Evolutionary conservation across 2,329 filamentous ascomycete species (phyloP).

Genomic region (Verticillium zaregamsianum): DNA sequence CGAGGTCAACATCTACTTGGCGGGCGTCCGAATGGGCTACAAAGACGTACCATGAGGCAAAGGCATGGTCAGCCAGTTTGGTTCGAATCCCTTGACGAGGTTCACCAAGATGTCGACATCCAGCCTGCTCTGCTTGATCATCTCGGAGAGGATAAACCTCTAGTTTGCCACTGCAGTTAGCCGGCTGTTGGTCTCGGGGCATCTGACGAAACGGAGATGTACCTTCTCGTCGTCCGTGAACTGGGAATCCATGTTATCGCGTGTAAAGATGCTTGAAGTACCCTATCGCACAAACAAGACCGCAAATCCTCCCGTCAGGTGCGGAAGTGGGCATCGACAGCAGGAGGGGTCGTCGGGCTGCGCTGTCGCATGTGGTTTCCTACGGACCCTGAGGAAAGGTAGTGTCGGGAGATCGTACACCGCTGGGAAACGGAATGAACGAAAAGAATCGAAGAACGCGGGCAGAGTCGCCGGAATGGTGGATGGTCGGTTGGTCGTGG

Average conservation of each 20-base stretch:
- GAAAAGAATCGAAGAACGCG: not conserved
- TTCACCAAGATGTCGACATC: constrained; percentile 39
- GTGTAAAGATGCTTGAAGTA: not conserved
- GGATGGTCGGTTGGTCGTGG: not conserved
- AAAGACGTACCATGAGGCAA: constrained; percentile 33
- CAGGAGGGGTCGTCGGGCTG: not conserved
- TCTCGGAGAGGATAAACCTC: constrained; percentile 54
- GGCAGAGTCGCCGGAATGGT: not conserved
- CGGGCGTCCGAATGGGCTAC: not conserved
- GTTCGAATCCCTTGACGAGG: constrained; percentile 41
- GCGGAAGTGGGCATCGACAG: not conserved
- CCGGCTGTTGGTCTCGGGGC: constrained; percentile 1
- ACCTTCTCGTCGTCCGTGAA: constrained; percentile 52
- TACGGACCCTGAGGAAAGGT: not conserved
- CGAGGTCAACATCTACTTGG: constrained; percentile 3
- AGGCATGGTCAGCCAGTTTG: constrained; percentile 43
- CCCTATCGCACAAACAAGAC: not conserved
- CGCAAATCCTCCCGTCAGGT: not conserved
- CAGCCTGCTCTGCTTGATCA: constrained; percentile 51
- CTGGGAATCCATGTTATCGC: constrained; percentile 12
- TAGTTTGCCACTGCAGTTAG: constrained; percentile 18
- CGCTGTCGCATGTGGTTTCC: not conserved
- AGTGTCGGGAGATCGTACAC: not conserved
- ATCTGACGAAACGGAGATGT: constrained; percentile 11
- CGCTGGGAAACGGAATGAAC: not conserved